phyloP scores from a whole-genome alignment of 108 stramenopile genomes.

The Skeletonema costatum region DNA sequence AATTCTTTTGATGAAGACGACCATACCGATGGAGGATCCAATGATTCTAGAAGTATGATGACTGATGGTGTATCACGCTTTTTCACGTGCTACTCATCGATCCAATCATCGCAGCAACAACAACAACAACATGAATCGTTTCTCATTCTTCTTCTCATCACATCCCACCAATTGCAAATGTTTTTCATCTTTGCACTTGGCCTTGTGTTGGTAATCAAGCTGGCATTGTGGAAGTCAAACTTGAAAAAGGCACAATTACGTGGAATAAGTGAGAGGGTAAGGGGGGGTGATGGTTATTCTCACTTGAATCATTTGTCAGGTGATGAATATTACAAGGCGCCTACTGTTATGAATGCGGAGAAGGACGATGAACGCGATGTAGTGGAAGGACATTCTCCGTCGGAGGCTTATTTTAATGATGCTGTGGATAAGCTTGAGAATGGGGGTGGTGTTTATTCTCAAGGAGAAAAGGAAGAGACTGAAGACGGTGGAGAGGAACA shows the following conservation, averaged over 20 bases:
- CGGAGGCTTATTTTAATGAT: background rate
- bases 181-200: background rate
- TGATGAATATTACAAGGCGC: background rate
- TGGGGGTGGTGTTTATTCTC: background rate
- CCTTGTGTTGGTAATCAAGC: background rate
- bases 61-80: background rate
- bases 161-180: background rate
- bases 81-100: background rate
- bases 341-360: background rate
- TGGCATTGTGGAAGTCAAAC: background rate
- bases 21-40: background rate
- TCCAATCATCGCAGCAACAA: background rate
- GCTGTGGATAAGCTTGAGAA: background rate
- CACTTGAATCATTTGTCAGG: background rate
- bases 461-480: background rate
- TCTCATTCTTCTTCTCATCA: background rate
- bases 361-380: background rate
- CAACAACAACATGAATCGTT: background rate
- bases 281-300: background rate
- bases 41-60: background rate
- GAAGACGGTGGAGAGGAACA: background rate
- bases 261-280: background rate
- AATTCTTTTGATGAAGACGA: background rate
- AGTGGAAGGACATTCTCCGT: background rate
- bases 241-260: background rate